Evolutionary conservation across 192 early-diverging fungal species (phyloP).

Genomic region (Coemansia brasiliensis): DNA sequence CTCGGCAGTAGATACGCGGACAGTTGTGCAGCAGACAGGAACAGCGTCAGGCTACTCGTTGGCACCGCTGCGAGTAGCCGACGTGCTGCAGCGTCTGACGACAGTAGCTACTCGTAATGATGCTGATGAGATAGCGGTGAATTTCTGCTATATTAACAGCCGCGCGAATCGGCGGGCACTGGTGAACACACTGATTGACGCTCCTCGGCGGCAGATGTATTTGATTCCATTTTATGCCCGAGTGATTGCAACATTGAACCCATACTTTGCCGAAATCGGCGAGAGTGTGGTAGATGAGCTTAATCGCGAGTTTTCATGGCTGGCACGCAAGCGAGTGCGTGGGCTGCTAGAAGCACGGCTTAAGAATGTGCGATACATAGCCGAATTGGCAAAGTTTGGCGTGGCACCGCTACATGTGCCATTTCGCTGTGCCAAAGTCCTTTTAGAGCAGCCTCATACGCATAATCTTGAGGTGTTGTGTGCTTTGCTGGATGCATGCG

Average conservation of each 20-base stretch:
- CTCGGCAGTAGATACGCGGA: constrained; percentile 29
- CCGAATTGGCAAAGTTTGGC: constrained; percentile 92
- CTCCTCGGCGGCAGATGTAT: constrained; percentile 79
- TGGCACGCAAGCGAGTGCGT: constrained; percentile 63
- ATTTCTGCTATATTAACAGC: constrained; percentile 91
- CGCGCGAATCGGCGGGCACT: constrained; percentile 75
- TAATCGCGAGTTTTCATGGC: constrained; percentile 60
- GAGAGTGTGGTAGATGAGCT: constrained; percentile 64
- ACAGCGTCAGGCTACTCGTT: constrained; percentile 15
- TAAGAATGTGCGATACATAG: constrained; percentile 80
- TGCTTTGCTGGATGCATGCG: constrained; percentile 81
- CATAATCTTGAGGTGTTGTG: constrained; percentile 86
- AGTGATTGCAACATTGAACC: constrained; percentile 82
- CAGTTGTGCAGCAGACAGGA: constrained; percentile 26
- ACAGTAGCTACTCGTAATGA: constrained; percentile 76
- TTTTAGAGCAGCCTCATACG: constrained; percentile 82
- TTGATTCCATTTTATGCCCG: constrained; percentile 90
- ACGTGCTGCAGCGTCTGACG: constrained; percentile 73
- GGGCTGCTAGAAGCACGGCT: constrained; percentile 40
- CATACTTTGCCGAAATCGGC: constrained; percentile 86
- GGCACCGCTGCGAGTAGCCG: constrained; percentile 58
- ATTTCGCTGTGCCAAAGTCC: constrained; percentile 81
- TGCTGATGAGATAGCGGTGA: constrained; percentile 86
- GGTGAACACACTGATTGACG: constrained; percentile 70
- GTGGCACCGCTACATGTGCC: constrained; percentile 77